phyloP scores from a whole-genome alignment of 345 rosid species.

The Populus alba region DNA sequence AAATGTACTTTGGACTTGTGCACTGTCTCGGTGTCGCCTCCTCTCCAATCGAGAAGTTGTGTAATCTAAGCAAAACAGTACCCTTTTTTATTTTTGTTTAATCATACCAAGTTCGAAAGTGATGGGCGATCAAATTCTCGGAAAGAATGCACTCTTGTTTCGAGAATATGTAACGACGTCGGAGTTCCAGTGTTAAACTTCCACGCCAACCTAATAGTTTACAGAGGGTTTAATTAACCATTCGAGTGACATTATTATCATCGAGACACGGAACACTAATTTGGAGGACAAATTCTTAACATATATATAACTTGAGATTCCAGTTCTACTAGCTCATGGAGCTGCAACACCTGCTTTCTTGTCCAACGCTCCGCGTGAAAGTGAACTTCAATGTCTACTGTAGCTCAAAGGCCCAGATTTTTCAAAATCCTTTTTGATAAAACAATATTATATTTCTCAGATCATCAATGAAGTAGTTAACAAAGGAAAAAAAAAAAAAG shows the following conservation, averaged over 20 bases:
- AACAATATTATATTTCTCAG: background rate
- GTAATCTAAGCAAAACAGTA: background rate
- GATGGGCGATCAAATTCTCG: background rate
- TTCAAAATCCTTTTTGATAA: background rate
- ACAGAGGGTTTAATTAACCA: background rate
- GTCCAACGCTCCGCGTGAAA: background rate
- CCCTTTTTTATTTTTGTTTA: background rate
- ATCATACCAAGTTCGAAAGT: background rate
- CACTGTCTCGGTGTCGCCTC: background rate
- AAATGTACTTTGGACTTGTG: conserved; percentile 28
- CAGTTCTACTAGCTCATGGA: no score
- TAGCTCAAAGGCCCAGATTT: background rate
- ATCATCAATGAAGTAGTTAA: background rate
- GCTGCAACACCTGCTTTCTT: no score
- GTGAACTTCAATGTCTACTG: background rate
- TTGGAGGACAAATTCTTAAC: no score
- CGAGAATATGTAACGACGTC: background rate
- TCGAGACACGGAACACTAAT: background rate
- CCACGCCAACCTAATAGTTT: background rate
- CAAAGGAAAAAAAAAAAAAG: background rate
- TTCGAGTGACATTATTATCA: background rate
- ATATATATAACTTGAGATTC: no score
- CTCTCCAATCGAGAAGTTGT: background rate
- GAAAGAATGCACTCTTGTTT: background rate
- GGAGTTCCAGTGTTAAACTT: background rate